Conservation (phyloP, 495 filamentous ascomycete species). For the Physcia stellaris region DNA sequence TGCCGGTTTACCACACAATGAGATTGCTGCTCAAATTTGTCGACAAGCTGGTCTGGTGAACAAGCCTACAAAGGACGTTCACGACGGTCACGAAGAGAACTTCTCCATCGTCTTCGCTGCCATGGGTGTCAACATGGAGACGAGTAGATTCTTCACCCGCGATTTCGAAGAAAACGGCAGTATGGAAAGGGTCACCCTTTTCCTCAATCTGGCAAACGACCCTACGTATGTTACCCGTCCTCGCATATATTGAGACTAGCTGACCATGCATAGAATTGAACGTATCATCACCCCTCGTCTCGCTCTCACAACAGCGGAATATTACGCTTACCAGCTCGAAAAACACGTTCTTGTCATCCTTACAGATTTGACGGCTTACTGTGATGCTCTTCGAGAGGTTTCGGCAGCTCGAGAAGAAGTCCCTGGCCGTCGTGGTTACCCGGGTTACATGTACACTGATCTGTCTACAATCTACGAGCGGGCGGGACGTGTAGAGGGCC, state of each 20-base stretch:
- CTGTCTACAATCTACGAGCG: constrained; percentile 99
- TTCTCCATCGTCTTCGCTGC: constrained; percentile 99
- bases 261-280: constrained; percentile 58
- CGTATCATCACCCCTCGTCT: constrained; percentile 99
- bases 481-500: constrained; percentile 93
- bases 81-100: constrained; percentile 96
- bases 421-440: constrained; percentile 97
- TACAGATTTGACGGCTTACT: constrained; percentile 95
- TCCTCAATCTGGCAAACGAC: constrained; percentile 98
- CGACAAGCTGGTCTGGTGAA: constrained; percentile 88
- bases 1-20: constrained; percentile 95
- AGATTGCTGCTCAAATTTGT: constrained; percentile 96
- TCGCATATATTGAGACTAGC: constrained; percentile 9
- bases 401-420: constrained; percentile 98
- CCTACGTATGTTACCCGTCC: constrained; percentile 58
- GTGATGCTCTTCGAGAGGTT: constrained; percentile 95
- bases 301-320: constrained; percentile 95
- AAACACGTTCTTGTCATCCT: constrained; percentile 99
- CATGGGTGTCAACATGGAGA: constrained; percentile 99
- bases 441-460: constrained; percentile 99
- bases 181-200: constrained; percentile 91
- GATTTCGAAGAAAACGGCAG: constrained; percentile 99
- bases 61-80: constrained; percentile 81
- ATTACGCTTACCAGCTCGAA: constrained; percentile 99
- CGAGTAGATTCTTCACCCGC: constrained; percentile 91